A percentile compares a stretch with the other conserved stretches of the same genome.
Conservation (phyloP, 345 rosid species). For the Brassica incana region DNA sequence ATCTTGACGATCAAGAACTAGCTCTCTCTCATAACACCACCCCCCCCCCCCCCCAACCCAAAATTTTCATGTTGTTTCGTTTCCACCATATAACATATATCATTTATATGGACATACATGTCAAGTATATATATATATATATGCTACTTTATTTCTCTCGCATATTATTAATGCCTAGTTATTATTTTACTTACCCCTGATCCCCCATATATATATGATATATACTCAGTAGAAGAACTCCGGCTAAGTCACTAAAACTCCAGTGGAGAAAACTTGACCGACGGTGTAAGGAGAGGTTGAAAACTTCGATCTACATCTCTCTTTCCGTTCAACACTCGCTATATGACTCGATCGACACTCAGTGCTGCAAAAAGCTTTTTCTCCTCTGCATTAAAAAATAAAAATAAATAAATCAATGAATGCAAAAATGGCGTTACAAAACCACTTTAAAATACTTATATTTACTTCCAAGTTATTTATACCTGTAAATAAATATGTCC, state of each 20-base stretch:
- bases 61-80: conserved; percentile 27
- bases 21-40: conserved; percentile 12
- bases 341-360: conserved; percentile 79
- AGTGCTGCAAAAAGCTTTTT: conserved; percentile 77
- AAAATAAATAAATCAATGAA: not conserved
- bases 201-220: conserved; percentile 15
- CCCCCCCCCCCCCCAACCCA: conserved; percentile 10
- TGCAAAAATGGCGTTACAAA: not conserved
- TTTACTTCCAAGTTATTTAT: not conserved
- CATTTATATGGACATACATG: conserved; percentile 21
- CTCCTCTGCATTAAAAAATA: conserved; percentile 55
- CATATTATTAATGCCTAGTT: conserved; percentile 28
- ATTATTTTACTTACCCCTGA: conserved; percentile 29
- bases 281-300: conserved; percentile 50
- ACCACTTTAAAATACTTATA: not conserved
- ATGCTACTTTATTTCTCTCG: conserved; percentile 26
- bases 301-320: conserved; percentile 57
- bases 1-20: conserved; percentile 30
- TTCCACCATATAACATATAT: conserved; percentile 27
- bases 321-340: conserved; percentile 58
- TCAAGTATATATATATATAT: conserved; percentile 1
- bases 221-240: conserved; percentile 21
- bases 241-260: conserved; percentile 70
- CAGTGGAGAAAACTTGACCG: conserved; percentile 63
- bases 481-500: conserved; percentile 91